Percentiles rank a stretch among this genome's conserved stretches.
These are phyloP conservation scores for Phytophthora hibernalis DNA, from an alignment of 352 stramenopile genomes.

Conservation along the genomic window DNA sequence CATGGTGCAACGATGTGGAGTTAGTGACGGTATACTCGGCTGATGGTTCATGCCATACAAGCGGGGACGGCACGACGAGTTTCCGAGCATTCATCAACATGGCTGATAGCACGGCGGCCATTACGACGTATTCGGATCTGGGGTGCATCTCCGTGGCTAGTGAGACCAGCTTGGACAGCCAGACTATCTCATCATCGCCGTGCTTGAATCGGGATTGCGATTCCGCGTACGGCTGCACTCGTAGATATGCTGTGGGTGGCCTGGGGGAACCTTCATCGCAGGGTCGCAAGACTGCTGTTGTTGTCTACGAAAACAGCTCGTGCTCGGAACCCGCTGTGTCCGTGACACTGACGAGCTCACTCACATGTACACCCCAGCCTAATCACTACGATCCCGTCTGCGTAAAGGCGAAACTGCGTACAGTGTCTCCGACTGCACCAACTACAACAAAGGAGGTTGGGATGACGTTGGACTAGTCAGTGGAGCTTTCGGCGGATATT, in stretches of 20 bases:
- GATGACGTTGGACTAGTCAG: constrained; percentile 10
- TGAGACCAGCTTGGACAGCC: constrained; percentile 8
- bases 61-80: constrained; percentile 3
- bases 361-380: constrained; percentile 7
- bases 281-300: background rate
- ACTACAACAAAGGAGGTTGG: constrained; percentile 4
- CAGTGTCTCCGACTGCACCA: constrained; percentile 13
- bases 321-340: background rate
- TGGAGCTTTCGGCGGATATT: background rate
- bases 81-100: constrained; percentile 8
- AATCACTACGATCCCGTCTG: constrained; percentile 15
- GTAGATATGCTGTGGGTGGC: constrained; percentile 6
- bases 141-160: constrained; percentile 4
- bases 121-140: constrained; percentile 9
- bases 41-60: constrained; percentile 10
- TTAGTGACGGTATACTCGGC: constrained; percentile 9
- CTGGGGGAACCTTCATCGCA: background rate
- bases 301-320: background rate
- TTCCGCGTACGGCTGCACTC: background rate
- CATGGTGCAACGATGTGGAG: constrained; percentile 9
- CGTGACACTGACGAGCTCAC: background rate
- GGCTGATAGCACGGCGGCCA: constrained; percentile 4
- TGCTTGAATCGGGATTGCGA: constrained; percentile 10
- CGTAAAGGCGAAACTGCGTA: background rate
- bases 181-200: constrained; percentile 5